Evolutionary conservation across 208 protist genomes (phyloP), one percentile per base, ranked within the genome.

Genomic region (Trypanosoma platydactyli): DNA sequence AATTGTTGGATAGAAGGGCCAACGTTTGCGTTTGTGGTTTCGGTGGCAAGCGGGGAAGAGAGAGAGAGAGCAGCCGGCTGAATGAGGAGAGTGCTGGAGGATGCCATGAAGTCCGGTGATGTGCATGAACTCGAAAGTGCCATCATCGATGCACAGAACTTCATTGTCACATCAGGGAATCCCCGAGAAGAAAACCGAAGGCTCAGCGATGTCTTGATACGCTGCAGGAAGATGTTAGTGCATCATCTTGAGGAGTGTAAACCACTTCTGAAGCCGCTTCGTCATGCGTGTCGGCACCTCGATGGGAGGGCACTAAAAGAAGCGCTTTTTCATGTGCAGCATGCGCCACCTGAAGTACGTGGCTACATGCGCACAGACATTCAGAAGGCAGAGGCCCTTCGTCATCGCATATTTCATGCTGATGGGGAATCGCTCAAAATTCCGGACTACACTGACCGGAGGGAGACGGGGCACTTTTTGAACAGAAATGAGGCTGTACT

Each of bases 311-410:
- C 64, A 42, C 79, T 91, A 15, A 80, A 75, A 38, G 74, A 84
- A 20, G 80, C 83, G 5, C 77, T 94, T 1, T 56, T 76, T 25
- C 65, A 54, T 16, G 68, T 71, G 0, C 80, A 82, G 9, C 24
- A 66, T 2, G 83, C 83, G 18, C 76, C 81, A 1, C 62, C 76
- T 13, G 55, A 68, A 18, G 62, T 88, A 18, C 84, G 79, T 63
- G 73, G 81, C 44, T 79, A 77, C 76, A 89, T 94, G 82, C 84
- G 79, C 55, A 77, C 80, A 0, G 88, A 94, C 68, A 71, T 94
- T 50, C 71, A 68, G 58, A 62, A 77, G 38, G 88, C 88, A 0
- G 79, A 90, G 75, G 63, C 69, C 6, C 68, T 94, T 11, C 81
- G 68, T 11, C 68, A 70, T 55, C 73, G 80, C 55, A 80, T 91